phyloP scores from a whole-genome alignment of 2,329 filamentous ascomycete species.

The Zasmidium citrigriseum region DNA sequence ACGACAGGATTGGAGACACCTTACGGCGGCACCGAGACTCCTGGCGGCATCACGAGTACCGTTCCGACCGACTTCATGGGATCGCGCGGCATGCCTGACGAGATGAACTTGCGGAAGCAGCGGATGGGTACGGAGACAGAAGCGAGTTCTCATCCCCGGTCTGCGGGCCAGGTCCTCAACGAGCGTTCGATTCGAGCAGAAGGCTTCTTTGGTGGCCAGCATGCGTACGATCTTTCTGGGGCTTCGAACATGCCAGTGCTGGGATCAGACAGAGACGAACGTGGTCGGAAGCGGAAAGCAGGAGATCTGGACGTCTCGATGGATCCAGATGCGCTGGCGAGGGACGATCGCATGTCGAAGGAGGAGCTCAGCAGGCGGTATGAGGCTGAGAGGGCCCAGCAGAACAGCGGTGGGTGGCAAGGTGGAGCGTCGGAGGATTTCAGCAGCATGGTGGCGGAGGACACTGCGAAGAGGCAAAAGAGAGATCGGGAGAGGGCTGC shows the following conservation, averaged over 20 bases:
- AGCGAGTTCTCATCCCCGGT: constrained; percentile 70
- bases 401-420: constrained; percentile 61
- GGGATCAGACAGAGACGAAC: constrained; percentile 71
- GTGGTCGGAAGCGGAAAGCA: constrained; percentile 87
- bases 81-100: constrained; percentile 75
- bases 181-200: constrained; percentile 83
- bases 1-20: constrained; percentile 68
- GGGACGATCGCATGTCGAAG: constrained; percentile 76
- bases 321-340: constrained; percentile 76
- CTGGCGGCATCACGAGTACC: constrained; percentile 75
- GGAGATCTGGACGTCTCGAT: constrained; percentile 93
- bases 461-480: constrained; percentile 87
- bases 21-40: constrained; percentile 69
- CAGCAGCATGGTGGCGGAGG: constrained; percentile 92
- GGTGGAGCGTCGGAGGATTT: constrained; percentile 75
- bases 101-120: constrained; percentile 89
- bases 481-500: constrained; percentile 71
- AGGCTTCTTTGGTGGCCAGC: constrained; percentile 95
- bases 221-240: constrained; percentile 77
- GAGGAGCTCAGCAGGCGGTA: constrained; percentile 80
- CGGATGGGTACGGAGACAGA: constrained; percentile 86
- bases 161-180: constrained; percentile 85
- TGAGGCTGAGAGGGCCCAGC: constrained; percentile 67
- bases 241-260: constrained; percentile 67
- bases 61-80: constrained; percentile 78